These are phyloP conservation scores for Cyclospora cayetanensis DNA, from an alignment of 169 alveolate genomes.

Conservation along the genomic window DNA sequence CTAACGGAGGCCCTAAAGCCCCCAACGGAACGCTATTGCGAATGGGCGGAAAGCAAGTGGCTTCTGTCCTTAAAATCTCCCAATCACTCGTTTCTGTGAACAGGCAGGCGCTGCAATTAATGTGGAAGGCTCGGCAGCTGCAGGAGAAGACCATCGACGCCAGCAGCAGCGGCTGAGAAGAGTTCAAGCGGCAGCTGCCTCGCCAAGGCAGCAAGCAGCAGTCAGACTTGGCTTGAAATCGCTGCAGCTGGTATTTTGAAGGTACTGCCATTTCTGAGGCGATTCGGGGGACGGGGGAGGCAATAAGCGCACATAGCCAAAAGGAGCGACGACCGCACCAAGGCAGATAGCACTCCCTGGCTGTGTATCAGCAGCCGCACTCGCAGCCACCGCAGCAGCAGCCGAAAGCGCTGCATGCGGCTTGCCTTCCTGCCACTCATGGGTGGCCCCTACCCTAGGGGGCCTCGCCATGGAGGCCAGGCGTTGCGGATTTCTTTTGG, in stretches of 20 bases:
- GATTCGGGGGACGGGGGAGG: too few species aligned
- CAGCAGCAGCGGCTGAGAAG: too few species aligned
- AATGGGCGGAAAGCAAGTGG: too few species aligned
- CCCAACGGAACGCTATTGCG: too few species aligned
- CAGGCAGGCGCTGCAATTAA: too few species aligned
- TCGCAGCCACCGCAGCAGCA: background rate
- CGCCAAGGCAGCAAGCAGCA: background rate
- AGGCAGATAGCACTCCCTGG: background rate
- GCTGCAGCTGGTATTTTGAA: background rate
- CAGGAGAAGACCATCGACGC: too few species aligned
- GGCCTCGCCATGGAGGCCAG: background rate
- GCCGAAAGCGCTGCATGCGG: background rate
- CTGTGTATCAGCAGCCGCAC: background rate
- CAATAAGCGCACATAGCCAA: too few species aligned
- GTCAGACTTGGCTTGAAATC: background rate
- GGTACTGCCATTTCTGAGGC: too few species aligned
- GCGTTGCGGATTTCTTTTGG: background rate
- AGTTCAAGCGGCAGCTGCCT: background rate
- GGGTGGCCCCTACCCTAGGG: slow-evolving; percentile 9
- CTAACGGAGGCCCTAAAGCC: too few species aligned
- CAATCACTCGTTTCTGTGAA: too few species aligned
- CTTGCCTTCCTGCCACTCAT: background rate
- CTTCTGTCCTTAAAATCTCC: too few species aligned
- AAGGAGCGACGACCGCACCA: background rate
- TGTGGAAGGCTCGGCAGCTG: too few species aligned